Evolutionary conservation across 192 early-diverging fungal species (phyloP).

Genomic region (Mortierella claussenii): DNA sequence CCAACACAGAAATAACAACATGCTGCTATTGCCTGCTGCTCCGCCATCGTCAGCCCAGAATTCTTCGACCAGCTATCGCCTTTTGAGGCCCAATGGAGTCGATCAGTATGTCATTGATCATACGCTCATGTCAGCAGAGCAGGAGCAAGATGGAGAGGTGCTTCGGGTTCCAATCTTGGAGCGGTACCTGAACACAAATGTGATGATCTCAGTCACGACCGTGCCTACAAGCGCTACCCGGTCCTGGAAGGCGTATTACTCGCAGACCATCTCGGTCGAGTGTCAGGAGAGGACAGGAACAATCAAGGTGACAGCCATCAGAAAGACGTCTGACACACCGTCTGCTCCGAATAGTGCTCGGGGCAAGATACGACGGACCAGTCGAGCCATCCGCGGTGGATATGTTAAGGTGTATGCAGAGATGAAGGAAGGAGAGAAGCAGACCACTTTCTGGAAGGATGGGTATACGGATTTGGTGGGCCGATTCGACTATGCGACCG

Average conservation of each 20-base stretch:
- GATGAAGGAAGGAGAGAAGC: slow-evolving; percentile 20
- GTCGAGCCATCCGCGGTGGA: slow-evolving; percentile 37
- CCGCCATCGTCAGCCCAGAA: slow-evolving; percentile 4
- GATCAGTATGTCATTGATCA: slow-evolving; percentile 24
- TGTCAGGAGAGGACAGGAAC: slow-evolving; percentile 51
- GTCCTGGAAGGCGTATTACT: slow-evolving; percentile 55
- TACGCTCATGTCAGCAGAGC: background rate
- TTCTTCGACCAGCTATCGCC: slow-evolving; percentile 23
- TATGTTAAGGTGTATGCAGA: slow-evolving; percentile 64
- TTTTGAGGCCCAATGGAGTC: slow-evolving; percentile 40
- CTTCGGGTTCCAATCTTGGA: slow-evolving; percentile 33
- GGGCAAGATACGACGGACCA: background rate
- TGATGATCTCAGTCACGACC: slow-evolving; percentile 47
- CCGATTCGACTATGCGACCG: slow-evolving; percentile 58
- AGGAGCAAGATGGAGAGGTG: background rate
- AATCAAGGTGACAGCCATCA: slow-evolving; percentile 42
- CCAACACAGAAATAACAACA: background rate
- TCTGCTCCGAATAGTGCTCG: background rate
- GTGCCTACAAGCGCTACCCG: slow-evolving; percentile 21
- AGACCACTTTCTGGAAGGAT: slow-evolving; percentile 62
- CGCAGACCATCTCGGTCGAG: slow-evolving; percentile 54
- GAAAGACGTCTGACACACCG: background rate
- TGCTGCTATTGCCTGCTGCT: background rate
- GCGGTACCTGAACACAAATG: slow-evolving; percentile 38
- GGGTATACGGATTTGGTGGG: slow-evolving; percentile 62